A percentile compares a stretch with the other conserved stretches of the same genome.
Conservation (phyloP, 176 grass and related monocot species). For the Melocanna baccifera region DNA sequence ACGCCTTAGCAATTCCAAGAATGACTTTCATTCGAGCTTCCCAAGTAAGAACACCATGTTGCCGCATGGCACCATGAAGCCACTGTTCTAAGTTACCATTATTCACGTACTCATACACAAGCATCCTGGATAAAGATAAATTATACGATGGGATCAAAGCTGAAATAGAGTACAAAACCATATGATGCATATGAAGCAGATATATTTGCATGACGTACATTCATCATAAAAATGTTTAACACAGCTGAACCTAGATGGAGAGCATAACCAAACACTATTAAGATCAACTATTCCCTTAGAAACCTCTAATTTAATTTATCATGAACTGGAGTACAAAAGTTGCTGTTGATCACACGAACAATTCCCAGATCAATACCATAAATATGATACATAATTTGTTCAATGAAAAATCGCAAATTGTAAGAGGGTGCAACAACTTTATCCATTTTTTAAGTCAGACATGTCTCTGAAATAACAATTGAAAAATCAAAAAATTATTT, state of each 20-base stretch:
- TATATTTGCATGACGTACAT: neutral
- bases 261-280: constrained; percentile 7
- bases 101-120: constrained; percentile 85
- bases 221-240: neutral
- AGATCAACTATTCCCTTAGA: neutral
- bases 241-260: neutral
- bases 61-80: constrained; percentile 79
- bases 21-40: constrained; percentile 79
- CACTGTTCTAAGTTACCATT: constrained; percentile 91
- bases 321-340: neutral
- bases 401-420: neutral
- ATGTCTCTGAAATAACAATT: neutral
- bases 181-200: neutral
- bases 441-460: neutral
- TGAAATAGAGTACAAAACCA: neutral
- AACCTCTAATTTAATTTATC: neutral
- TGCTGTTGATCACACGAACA: neutral
- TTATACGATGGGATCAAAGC: neutral
- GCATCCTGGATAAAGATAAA: constrained; percentile 52
- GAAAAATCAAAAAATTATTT: neutral
- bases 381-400: neutral
- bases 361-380: neutral
- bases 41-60: constrained; percentile 71
- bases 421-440: neutral
- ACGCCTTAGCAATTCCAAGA: constrained; percentile 77